Conservation (phyloP, 2,329 filamentous ascomycete genomes). For the Scedosporium minutisporum region DNA sequence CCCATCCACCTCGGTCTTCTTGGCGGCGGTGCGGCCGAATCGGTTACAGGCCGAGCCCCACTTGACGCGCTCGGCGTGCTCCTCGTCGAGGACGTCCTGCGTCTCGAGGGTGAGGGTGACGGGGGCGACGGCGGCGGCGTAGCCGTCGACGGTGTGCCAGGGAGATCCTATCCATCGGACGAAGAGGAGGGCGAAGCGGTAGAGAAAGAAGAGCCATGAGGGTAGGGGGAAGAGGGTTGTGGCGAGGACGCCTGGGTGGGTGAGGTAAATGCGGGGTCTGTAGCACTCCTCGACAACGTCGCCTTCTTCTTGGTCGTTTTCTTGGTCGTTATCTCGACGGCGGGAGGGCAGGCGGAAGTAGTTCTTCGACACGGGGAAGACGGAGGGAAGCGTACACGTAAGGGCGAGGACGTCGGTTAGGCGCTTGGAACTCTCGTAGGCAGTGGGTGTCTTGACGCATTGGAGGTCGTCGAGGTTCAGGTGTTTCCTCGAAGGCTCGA, state of each 20-base stretch:
- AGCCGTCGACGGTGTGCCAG: constrained; percentile 75
- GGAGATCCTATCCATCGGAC: constrained; percentile 72
- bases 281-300: constrained; percentile 14
- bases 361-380: constrained; percentile 16
- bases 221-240: constrained; percentile 73
- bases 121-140: constrained; percentile 65
- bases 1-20: constrained; percentile 73
- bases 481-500: constrained; percentile 51
- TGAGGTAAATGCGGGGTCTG: constrained; percentile 60
- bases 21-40: constrained; percentile 49
- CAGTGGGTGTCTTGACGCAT: constrained; percentile 46
- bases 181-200: constrained; percentile 58
- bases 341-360: constrained; percentile 9
- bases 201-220: constrained; percentile 58
- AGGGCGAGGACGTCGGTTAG: constrained; percentile 77
- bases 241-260: constrained; percentile 78
- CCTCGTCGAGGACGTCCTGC: constrained; percentile 49
- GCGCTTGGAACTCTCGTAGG: constrained; percentile 84
- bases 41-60: constrained; percentile 71
- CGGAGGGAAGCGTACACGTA: constrained; percentile 58
- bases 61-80: constrained; percentile 52
- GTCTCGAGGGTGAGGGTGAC: constrained; percentile 69
- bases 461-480: constrained; percentile 68
- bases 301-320: constrained; percentile 8
- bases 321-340: background rate